These are phyloP conservation scores for Vaccinium macrocarpon DNA, from an alignment of 148 eudicot genomes.

Conservation along the genomic window DNA sequence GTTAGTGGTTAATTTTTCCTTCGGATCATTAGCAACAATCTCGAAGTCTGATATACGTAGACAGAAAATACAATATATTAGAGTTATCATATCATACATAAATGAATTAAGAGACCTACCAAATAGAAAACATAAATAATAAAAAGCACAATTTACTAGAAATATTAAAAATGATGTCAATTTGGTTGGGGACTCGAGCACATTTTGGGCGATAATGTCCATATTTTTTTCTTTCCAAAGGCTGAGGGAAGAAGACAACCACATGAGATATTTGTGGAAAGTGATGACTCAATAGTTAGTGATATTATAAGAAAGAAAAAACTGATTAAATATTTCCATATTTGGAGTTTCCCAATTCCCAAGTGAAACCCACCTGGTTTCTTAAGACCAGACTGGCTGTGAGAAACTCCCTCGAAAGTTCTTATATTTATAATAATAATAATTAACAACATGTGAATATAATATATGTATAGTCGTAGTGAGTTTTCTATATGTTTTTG, in stretches of 20 bases:
- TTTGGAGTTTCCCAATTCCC: constrained; percentile 22
- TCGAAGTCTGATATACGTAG: too few species aligned
- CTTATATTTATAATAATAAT: neutral
- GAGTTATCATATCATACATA: too few species aligned
- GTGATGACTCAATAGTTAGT: constrained; percentile 12
- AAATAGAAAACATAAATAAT: neutral
- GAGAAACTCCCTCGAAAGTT: neutral
- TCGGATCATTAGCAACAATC: too few species aligned
- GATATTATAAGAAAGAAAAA: neutral
- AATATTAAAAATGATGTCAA: neutral
- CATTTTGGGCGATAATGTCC: neutral
- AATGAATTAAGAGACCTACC: neutral
- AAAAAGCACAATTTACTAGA: neutral
- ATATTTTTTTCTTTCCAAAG: neutral
- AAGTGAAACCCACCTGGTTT: constrained; percentile 25
- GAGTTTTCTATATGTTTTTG: neutral
- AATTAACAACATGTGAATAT: neutral
- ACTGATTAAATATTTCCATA: neutral
- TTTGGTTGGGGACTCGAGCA: neutral
- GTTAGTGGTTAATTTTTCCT: too few species aligned
- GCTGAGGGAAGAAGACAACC: constrained; percentile 17
- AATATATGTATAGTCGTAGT: neutral
- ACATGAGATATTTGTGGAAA: constrained; percentile 21
- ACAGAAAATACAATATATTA: too few species aligned
- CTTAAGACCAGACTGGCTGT: constrained; percentile 7